phyloP scores from a whole-genome alignment of 306 rosid genomes.

The Comarum palustre region DNA sequence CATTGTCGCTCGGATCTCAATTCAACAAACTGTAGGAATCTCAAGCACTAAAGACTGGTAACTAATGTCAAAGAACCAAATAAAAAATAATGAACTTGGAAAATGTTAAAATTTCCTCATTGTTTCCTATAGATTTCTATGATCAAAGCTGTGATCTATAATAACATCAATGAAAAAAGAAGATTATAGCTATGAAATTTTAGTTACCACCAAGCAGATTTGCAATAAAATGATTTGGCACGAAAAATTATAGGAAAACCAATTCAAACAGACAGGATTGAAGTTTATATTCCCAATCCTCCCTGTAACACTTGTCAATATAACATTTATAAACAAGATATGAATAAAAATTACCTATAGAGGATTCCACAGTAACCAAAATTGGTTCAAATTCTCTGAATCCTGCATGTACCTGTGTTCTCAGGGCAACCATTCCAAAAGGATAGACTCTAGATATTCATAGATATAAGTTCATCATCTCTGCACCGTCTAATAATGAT shows the following conservation, averaged over 20 bases:
- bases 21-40: neutral
- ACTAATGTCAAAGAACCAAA: neutral
- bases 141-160: neutral
- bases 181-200: neutral
- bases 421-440: constrained; percentile 22
- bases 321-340: constrained; percentile 8
- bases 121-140: neutral
- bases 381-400: constrained; percentile 22
- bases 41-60: neutral
- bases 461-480: constrained; percentile 53
- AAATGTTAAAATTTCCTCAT: neutral
- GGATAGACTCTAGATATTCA: constrained; percentile 43
- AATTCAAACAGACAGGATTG: neutral
- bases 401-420: constrained; percentile 16
- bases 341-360: constrained; percentile 21
- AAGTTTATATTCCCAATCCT: neutral
- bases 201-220: neutral
- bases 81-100: neutral
- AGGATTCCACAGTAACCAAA: constrained; percentile 3
- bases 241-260: neutral
- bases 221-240: neutral
- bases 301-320: neutral
- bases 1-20: neutral
- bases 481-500: constrained; percentile 54
- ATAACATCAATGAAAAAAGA: neutral